Evolutionary conservation across 2,329 filamentous ascomycete genomes (phyloP), one percentile per base, ranked within the genome.

Genomic region (Alternaria longipes): DNA sequence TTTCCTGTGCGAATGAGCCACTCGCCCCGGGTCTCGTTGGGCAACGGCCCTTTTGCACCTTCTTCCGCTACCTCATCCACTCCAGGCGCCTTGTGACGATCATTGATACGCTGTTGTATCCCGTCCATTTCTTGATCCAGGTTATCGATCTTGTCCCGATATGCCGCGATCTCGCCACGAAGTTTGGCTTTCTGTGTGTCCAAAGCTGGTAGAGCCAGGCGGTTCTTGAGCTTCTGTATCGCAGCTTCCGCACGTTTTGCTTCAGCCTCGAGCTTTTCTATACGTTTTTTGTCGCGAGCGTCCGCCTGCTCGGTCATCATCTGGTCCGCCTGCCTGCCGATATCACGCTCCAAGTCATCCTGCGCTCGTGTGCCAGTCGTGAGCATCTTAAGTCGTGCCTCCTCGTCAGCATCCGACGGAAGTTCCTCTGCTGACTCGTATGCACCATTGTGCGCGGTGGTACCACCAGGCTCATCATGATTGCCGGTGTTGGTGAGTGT

Each of bases 1-100:
- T 98, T 98, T 63, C 95, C 95, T 0, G 94, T 99, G 28, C 95
- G 89, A 50, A 99, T 95, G 47, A 99, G 86, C 75, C 91, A 99
- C 47, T 97, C 94, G 52, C 94, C 88, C 62, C 92, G 89, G 24
- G 87, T 93, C 81, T 98, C 95, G 62, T 91, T 91, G 1, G 91
- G 89, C 58, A 94, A 80, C 55, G 87, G 88, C 60, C 85, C 84
- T 54, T 85, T 88, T 28, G 85, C 85, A 47, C 80, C 82, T 20
- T 79, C 75, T 30, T 78, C 79, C 1, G 65, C 66, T 8, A 79
- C 69, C 9, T 83, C 81, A 2, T 81, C 79, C 4, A 79, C 78
- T 11, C 81, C 81, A 34, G 82, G 82, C n/a, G 84, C 83, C 59
- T 86, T 81, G 60, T 91, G 89, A 56, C 94, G 86, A 61, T 91